A percentile compares a stretch with the other conserved stretches of the same genome.
phyloP scores from a whole-genome alignment of 208 protist genomes.

The Strigomonas oncopelti region DNA sequence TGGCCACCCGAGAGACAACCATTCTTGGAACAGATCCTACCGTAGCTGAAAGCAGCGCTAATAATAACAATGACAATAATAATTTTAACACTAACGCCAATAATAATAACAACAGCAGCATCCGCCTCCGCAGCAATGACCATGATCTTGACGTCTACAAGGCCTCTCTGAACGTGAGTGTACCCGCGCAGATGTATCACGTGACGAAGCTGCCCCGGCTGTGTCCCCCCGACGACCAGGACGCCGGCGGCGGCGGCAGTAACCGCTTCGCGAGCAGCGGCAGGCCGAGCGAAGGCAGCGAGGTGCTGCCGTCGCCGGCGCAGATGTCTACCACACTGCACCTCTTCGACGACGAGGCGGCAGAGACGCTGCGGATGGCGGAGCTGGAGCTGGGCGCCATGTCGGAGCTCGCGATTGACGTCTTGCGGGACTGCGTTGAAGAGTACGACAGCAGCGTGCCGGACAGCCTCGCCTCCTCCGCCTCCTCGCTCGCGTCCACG shows the following conservation, averaged over 20 bases:
- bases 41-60: background rate
- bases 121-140: background rate
- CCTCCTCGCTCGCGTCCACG: background rate
- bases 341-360: background rate
- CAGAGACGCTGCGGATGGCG: slow-evolving; percentile 6
- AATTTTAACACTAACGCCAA: background rate
- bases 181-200: slow-evolving; percentile 9
- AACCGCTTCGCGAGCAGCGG: background rate
- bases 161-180: slow-evolving; percentile 8
- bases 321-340: background rate
- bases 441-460: slow-evolving; percentile 8
- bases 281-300: background rate
- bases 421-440: background rate
- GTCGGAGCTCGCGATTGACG: slow-evolving; percentile 14
- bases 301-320: background rate
- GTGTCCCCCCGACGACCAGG: background rate
- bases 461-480: background rate
- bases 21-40: too few species aligned
- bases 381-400: slow-evolving; percentile 7
- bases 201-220: background rate
- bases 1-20: too few species aligned
- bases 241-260: background rate
- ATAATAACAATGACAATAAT: background rate
- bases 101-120: slow-evolving; percentile 1
- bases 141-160: slow-evolving; percentile 1